Evolutionary conservation across 1,284 basidiomycete species (phyloP).

Genomic region (Boletus smithii): DNA sequence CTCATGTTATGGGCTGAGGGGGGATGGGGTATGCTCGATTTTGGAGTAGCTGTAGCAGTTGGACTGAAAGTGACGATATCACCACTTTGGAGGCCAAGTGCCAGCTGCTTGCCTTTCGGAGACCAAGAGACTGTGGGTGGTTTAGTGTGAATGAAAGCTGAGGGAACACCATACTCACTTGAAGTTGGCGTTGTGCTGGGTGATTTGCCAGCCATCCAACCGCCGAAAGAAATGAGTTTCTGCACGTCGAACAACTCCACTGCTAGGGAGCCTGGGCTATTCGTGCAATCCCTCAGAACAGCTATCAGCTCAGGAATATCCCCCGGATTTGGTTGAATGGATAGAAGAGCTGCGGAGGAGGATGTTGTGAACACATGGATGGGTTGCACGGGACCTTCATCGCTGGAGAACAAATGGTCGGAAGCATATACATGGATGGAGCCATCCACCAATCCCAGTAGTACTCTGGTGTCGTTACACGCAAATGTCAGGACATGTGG

Average conservation of each 20-base stretch:
- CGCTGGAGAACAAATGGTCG: slow-evolving; percentile 44
- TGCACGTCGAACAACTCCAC: slow-evolving; percentile 60
- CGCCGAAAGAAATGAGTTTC: slow-evolving; percentile 51
- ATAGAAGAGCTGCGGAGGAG: slow-evolving; percentile 41
- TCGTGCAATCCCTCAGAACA: slow-evolving; percentile 49
- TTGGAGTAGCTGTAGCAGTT: slow-evolving; percentile 49
- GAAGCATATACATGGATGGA: slow-evolving; percentile 58
- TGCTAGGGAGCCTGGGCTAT: slow-evolving; percentile 28
- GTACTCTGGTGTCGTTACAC: slow-evolving; percentile 52
- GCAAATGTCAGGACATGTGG: slow-evolving; percentile 56
- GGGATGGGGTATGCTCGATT: slow-evolving; percentile 58
- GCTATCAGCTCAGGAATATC: slow-evolving; percentile 59
- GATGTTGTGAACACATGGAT: slow-evolving; percentile 47
- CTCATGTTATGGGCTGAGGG: slow-evolving; percentile 47
- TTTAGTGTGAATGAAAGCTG: slow-evolving; percentile 11
- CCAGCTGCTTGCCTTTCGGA: slow-evolving; percentile 82
- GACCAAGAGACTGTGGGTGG: slow-evolving; percentile 70
- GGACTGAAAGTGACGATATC: slow-evolving; percentile 70
- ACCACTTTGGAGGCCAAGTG: slow-evolving; percentile 69
- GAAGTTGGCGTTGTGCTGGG: slow-evolving; percentile 51
- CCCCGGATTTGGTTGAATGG: slow-evolving; percentile 65
- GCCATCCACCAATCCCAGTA: slow-evolving; percentile 59
- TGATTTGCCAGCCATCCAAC: slow-evolving; percentile 55
- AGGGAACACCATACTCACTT: slow-evolving; percentile 41
- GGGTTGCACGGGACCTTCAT: slow-evolving; percentile 43